Evolutionary conservation across 768 basidiomycete genomes (phyloP), one percentile per base, ranked within the genome.

Genomic region (Boletus huronensis): DNA sequence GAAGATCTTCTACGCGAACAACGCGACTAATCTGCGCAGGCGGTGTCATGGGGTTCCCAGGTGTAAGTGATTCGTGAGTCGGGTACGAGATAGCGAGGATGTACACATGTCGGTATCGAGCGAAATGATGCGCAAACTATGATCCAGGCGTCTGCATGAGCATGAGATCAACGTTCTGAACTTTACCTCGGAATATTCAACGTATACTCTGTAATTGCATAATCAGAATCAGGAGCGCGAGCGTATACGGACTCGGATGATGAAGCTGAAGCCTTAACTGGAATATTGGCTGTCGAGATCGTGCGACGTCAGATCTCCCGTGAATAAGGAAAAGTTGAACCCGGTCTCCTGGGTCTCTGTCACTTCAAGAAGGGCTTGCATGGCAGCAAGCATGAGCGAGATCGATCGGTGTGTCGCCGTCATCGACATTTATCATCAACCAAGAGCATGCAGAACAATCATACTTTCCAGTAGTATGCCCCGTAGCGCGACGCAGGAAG

Each of bases 301-400:
- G 62, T 90, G 88, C 10, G 84, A 77, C 23, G 88, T 87, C 42
- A 89, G 65, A 64, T 90, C 88, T 23, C 88, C 88, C 0, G 88
- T 90, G 64, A 81, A 90, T 14, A 90, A 36, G 0, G 80, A 80
- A 70, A 81, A 88, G 31, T 78, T 79, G 63, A 89, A 86, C 0
- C 83, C 84, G 3, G 73, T 79, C 0, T 75, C 70, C 58, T 80
- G 59, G 8, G 88, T 88, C 9, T 75, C 80, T 2, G 87, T 78
- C 13, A 90, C 73, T 6, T 77, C 76, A 8, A 86, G 88, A 47
- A 90, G 87, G 0, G 85, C 78, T 61, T 86, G 60, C 48, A 89
- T 72, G 0, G 81, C 83, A 5, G 88, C 72, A 50, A 82, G 64
- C 11, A 72, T 74, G 16, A 90, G 76, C 10, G 83, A 74, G 50